phyloP scores from a whole-genome alignment of 352 stramenopile genomes.

The Globisporangium nagaii region DNA sequence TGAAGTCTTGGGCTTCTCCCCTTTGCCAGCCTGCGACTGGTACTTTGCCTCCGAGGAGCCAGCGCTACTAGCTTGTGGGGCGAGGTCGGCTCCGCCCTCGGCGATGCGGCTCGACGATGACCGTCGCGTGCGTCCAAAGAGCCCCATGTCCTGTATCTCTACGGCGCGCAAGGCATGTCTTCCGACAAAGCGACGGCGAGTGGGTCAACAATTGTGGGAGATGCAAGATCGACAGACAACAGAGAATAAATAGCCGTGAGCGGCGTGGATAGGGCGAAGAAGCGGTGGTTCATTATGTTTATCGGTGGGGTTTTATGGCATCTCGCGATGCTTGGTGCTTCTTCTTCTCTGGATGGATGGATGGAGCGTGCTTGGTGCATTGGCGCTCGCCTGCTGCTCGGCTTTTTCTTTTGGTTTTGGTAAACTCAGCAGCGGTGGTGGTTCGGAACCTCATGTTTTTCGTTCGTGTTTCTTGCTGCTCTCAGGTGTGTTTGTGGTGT shows the following conservation, averaged over 20 bases:
- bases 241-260: conserved; percentile 3
- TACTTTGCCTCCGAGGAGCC: neutral
- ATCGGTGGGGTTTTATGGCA: too few species aligned
- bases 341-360: too few species aligned
- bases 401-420: too few species aligned
- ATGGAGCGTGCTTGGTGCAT: too few species aligned
- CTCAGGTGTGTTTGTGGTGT: neutral
- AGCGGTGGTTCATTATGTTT: too few species aligned
- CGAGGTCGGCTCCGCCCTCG: conserved; percentile 19
- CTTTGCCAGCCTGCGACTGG: neutral
- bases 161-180: neutral
- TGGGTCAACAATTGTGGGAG: too few species aligned
- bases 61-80: neutral
- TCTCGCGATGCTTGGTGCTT: too few species aligned
- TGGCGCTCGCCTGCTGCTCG: too few species aligned
- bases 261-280: too few species aligned
- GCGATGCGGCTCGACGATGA: conserved; percentile 21
- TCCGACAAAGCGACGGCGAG: too few species aligned
- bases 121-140: conserved; percentile 25
- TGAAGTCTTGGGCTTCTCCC: conserved; percentile 15
- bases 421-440: neutral
- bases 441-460: neutral
- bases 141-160: conserved; percentile 21
- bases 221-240: too few species aligned
- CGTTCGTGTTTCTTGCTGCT: conserved; percentile 3